Base-by-base conservation (phyloP, 2,329 filamentous ascomycete species). In the Nemania diffusa region DNA sequence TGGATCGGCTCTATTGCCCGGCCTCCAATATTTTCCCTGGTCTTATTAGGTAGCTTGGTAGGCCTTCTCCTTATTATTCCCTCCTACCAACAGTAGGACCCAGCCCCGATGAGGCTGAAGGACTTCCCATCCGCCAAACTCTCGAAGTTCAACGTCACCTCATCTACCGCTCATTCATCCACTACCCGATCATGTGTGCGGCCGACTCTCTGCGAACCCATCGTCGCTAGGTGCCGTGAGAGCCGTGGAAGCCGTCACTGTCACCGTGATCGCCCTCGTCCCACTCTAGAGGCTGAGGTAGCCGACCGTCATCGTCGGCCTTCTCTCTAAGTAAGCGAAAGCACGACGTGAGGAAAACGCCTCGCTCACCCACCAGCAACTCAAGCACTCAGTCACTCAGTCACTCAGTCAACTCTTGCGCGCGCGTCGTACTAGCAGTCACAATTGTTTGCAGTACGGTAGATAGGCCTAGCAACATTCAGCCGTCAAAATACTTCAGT, bases 71-170 rank as follows among this genome's bases (percentile, higher is more conserved):
- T 27, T 57, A 50, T 48, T 51, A 52, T 56, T 60, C 50, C 15
- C 53, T 29, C 34, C 29, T 29, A 24, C 20, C 46, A 55, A 29
- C 48, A 51, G 62, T 57, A 61, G 53, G 63, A 61, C 69, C 57
- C 57, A 56, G 59, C 32, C 40, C 46, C 34, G 68, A 73, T 74
- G 74, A 76, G 74, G 74, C 74, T 76, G 73, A 75, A 76, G 66
- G 46, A 44, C 58, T 27, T 65, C 55, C n/a, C 61, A 67, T 67
- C 63, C 67, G 70, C 59, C 71, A 67, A 53, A 64, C 62, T 66
- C 70, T 69, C 9, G 27, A 63, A 70, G 62, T 71, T 73, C 70
- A 73, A 74, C 73, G 71, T 74, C 73, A 73, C 68, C 67, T 68
- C 72, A 22, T 70, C 66, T 51, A 50, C 61, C 56, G 24, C 50